Conservation (phyloP, 768 basidiomycete species). For the Lactarius deliciosus region DNA sequence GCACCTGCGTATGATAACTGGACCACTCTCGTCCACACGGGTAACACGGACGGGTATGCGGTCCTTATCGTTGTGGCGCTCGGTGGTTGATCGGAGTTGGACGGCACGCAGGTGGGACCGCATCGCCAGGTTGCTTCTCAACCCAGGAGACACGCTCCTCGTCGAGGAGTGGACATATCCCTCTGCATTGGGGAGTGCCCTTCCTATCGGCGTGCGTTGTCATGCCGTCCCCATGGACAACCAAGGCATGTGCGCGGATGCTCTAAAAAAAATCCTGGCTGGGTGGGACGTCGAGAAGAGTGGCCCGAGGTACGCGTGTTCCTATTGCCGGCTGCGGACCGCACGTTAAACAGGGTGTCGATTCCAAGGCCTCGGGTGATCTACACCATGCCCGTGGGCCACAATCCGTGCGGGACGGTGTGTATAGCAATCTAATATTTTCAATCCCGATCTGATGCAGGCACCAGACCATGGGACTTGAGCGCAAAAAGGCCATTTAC, state of each 20-base stretch:
- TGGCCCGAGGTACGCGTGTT: neutral
- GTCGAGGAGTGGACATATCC: constrained; percentile 79
- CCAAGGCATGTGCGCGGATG: constrained; percentile 62
- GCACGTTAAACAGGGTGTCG: neutral
- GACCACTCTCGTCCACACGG: constrained; percentile 54
- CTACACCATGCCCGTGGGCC: constrained; percentile 78
- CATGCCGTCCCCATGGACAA: constrained; percentile 68
- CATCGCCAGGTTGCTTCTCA: constrained; percentile 57
- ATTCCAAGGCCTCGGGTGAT: constrained; percentile 61
- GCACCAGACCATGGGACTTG: constrained; percentile 54
- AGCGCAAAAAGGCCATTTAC: constrained; percentile 77
- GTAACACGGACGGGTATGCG: constrained; percentile 66
- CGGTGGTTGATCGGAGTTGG: neutral
- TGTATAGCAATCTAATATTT: constrained; percentile 32
- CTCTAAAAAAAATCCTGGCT: constrained; percentile 55
- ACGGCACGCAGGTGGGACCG: constrained; percentile 48
- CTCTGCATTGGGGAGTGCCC: constrained; percentile 43
- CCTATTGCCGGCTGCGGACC: neutral
- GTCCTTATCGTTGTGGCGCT: neutral
- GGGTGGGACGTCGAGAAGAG: constrained; percentile 57
- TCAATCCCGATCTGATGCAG: neutral
- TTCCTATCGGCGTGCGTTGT: constrained; percentile 44
- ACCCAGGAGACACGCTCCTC: constrained; percentile 60
- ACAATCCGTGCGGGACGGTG: constrained; percentile 79
- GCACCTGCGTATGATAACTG: constrained; percentile 64